Percentiles rank a stretch among this genome's conserved stretches.
phyloP scores from a whole-genome alignment of 2,329 filamentous ascomycete genomes.

The Microdochium bolleyi region DNA sequence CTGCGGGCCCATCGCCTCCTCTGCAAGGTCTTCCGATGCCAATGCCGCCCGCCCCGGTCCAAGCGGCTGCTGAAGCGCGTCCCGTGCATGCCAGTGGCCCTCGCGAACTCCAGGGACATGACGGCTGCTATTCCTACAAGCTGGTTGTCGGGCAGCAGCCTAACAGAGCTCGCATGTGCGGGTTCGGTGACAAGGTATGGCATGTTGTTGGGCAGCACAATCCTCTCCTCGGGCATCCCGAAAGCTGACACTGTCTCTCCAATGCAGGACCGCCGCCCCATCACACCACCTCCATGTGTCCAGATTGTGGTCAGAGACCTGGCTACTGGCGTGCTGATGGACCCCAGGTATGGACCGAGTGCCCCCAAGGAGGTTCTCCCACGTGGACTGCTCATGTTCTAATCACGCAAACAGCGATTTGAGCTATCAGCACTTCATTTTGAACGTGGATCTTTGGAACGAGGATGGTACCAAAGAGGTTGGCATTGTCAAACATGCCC shows the following conservation, averaged over 20 bases:
- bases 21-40: background rate
- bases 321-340: slow-evolving; percentile 37
- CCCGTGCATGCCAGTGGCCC: background rate
- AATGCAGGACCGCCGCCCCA: slow-evolving; percentile 77
- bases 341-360: slow-evolving; percentile 28
- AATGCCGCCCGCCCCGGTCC: background rate
- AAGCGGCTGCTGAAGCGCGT: no score
- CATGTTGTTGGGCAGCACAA: background rate
- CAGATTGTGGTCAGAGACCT: slow-evolving; percentile 72
- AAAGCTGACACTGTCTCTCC: background rate
- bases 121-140: slow-evolving; percentile 25
- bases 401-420: slow-evolving; percentile 12
- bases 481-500: slow-evolving; percentile 57
- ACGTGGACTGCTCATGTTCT: slow-evolving; percentile 1
- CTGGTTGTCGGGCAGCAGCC: slow-evolving; percentile 86
- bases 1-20: background rate
- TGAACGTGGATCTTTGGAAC: slow-evolving; percentile 60
- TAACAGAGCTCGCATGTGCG: slow-evolving; percentile 91
- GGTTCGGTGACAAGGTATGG: slow-evolving; percentile 90
- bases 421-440: slow-evolving; percentile 21
- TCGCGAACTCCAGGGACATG: background rate
- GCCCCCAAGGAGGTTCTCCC: slow-evolving; percentile 24
- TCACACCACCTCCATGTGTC: slow-evolving; percentile 91
- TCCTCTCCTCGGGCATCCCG: background rate
- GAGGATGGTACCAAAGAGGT: slow-evolving; percentile 58